Evolutionary conservation across 805 yeast species (phyloP), one percentile per base, ranked within the genome.

Genomic region (Saccharomycopsis guyanensis): DNA sequence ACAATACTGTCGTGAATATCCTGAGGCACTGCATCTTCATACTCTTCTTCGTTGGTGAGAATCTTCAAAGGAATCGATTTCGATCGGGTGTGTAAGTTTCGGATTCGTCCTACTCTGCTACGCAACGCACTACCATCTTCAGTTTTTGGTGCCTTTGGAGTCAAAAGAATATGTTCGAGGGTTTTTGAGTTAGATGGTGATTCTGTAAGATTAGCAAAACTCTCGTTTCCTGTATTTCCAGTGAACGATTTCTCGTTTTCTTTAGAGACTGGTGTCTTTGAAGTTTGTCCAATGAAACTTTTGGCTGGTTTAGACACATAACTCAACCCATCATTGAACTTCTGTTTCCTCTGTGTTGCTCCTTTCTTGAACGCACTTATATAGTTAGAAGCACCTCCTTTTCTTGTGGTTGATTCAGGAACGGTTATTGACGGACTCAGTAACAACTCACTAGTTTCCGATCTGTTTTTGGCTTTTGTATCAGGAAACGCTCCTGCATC

Each of bases 41-140:
- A 43, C 10, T 47, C 46, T 4, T 43, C 43, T 7, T 47, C 43
- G 8, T 27, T 37, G 15, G 47, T 38, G 5, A 47, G 20, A 13
- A 47, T 47, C 34, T 47, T 42, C 16, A 47, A 39, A 16, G 38
- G 50, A 32, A 47, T 39, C 12, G 43, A 34, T 20, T 39, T 37
- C 3, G 47, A 29, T 18, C 47, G 13, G 13, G 27, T 33, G 20
- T 47, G 50, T 35, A 58, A 27, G 6, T 49, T 53, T 35, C 47
- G 55, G 35, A 59, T 53, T 46, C 54, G 55, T 13, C 57, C 61
- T 15, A 59, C 63, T 15, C 63, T 58, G 6, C 57, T 54, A 20
- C 52, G 53, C 20, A 58, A 29, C 7, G 58, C 48, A 33, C 20
- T 15, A 5, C 19, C 37, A 15, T 33, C 37, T 13, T 27, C 32